Evolutionary conservation across 805 yeast genomes (phyloP), one percentile per base, ranked within the genome.

Genomic region (Schwanniomyces yamadae): DNA sequence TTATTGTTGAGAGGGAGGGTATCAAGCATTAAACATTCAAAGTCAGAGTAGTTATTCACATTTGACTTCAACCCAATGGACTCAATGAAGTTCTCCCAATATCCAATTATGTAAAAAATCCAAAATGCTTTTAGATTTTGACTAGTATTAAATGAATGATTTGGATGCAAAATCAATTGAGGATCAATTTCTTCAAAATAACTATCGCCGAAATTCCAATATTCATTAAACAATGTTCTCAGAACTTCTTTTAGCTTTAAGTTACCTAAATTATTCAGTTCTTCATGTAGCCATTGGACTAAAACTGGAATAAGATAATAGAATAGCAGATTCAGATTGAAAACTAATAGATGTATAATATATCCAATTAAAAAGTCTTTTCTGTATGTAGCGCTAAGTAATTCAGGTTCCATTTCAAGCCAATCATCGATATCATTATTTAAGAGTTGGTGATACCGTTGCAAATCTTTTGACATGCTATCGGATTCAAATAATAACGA

Each of bases 241-340:
- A 40, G 42, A 14, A 52, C 26, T 11, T 44, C 28, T 21, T 33
- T 27, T 12, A 39, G 35, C 3, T 21, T 26, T 9, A 23, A 11
- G 16, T 20, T 27, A 8, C 24, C 21, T 0, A 30, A 20, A 4
- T 26, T 23, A 4, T 31, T 13, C 46, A 40, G 49, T 36, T 57
- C 57, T 29, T 62, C 69, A 19, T 46, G 38, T 13, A 65, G 51
- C 72, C 71, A 66, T 31, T 66, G 70, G 1, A 64, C 45, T 2
- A 66, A 38, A 0, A 56, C 53, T 1, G 72, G 73, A 2, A 64
- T 44, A 19, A 67, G 45, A 24, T 58, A 29, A 40, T 53, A 66
- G 18, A 65, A 41, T 10, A 54, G 41, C 40, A 40, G 47, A 10
- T 52, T 46, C 67, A 61, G 69, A 34, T 66, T 54, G 36, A 65